Base-by-base conservation (phyloP, 441 rosid species). In the Hura crepitans region DNA sequence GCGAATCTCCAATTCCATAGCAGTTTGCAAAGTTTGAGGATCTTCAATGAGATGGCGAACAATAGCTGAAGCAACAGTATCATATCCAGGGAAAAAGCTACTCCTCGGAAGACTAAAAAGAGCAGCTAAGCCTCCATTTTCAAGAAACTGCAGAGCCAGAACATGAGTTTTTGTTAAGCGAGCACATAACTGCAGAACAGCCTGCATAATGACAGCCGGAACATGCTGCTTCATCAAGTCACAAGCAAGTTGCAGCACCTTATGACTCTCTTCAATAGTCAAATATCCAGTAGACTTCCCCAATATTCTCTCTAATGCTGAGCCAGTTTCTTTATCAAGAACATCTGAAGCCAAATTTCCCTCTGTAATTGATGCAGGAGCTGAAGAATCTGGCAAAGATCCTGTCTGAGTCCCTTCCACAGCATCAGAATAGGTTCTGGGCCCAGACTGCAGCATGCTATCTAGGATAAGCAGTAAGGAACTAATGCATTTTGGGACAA, bases 21-120 rank as follows among this genome's bases (percentile, higher is more conserved):
- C 98, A 63, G 85, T 83, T 86, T 95, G 99, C 79, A 95, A 85
- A 43, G 97, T 95, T 77, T 87, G 99, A 69, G 99, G 95, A 81
- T 95, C 99, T 84, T 95, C 99, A 73, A 95, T 87, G 60, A 95
- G 94, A 87, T 95, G 99, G 10, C 97, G 82, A 23, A 92, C 82
- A 59, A 95, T 92, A 62, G 87, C 85, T 80, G 97, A 89, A 72
- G 91, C 93, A 81, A 92, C 96, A 71, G 86, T 86, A 69, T 90
- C 97, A 85, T 88, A 94, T 59, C 95, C 97, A 54, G 97, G 95
- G 83, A 92, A 95, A 78, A 90, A 87, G 70, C 97, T 89, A 69
- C 84, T 83, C 73, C 85, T 87, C 47, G 97, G 97, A 77, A 92
- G 95, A 83, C 77, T 83, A 75, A 95, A 88, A 64, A 92, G 92